These are phyloP conservation scores for Aspergillus arachidicola DNA, from an alignment of 2,329 filamentous ascomycete genomes.

Conservation along the genomic window DNA sequence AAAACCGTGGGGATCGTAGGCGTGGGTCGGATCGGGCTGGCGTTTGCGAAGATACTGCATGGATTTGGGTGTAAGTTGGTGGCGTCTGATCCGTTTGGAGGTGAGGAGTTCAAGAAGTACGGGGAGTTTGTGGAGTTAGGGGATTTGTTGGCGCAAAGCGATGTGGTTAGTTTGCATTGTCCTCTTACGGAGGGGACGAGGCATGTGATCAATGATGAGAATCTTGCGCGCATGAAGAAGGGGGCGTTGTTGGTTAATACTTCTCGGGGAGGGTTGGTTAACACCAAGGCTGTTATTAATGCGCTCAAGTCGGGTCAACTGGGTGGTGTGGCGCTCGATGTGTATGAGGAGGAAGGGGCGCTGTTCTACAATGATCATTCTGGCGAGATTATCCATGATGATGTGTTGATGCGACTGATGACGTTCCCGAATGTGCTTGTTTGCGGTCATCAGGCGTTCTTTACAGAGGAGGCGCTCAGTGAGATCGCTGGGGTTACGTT, in stretches of 20 bases:
- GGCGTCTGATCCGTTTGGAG: slow-evolving; percentile 61
- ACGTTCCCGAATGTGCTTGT: slow-evolving; percentile 70
- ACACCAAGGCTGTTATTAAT: slow-evolving; percentile 61
- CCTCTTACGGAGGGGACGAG: slow-evolving; percentile 63
- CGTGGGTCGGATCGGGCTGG: slow-evolving; percentile 66
- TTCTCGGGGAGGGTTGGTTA: slow-evolving; percentile 65
- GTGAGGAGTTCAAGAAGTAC: slow-evolving; percentile 50
- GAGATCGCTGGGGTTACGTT: slow-evolving; percentile 66
- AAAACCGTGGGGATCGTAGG: slow-evolving; percentile 70
- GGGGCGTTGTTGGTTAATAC: slow-evolving; percentile 66
- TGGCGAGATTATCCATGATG: slow-evolving; percentile 66
- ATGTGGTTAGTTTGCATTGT: slow-evolving; percentile 68
- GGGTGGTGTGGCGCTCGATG: slow-evolving; percentile 66
- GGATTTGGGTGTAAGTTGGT: slow-evolving; percentile 67
- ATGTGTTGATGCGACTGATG: slow-evolving; percentile 66
- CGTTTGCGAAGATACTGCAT: slow-evolving; percentile 62
- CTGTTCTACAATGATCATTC: slow-evolving; percentile 70
- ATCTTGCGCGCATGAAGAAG: slow-evolving; percentile 59
- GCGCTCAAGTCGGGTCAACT: slow-evolving; percentile 64
- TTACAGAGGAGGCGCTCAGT: slow-evolving; percentile 65
- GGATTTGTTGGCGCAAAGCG: slow-evolving; percentile 56
- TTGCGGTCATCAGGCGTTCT: slow-evolving; percentile 70
- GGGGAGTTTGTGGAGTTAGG: slow-evolving; percentile 60
- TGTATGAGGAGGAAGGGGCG: slow-evolving; percentile 64
- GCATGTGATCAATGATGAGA: slow-evolving; percentile 61